A percentile compares a stretch with the other conserved stretches of the same genome.
Evolutionary conservation across 352 stramenopile species (phyloP).

Genomic region (Aphanomyces stellatus): DNA sequence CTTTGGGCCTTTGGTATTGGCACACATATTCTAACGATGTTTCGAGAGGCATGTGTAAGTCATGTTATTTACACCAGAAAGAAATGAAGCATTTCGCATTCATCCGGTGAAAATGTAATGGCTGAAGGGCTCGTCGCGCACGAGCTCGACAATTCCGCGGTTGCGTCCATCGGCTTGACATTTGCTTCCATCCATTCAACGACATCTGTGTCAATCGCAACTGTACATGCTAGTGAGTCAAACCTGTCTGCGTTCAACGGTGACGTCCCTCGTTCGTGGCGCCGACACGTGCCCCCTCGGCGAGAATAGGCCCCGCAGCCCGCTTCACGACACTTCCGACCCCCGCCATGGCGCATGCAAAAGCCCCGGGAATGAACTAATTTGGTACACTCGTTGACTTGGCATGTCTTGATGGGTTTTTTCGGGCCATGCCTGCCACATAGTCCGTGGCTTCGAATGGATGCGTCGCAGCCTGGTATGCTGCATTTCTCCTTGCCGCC

Average conservation of each 20-base stretch:
- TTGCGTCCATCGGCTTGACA: neutral
- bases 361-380: neutral
- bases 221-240: neutral
- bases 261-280: neutral
- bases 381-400: neutral
- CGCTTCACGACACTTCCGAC: neutral
- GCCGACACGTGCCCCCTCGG: neutral
- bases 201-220: too few species aligned
- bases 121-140: too few species aligned
- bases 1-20: too few species aligned
- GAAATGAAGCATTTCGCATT: too few species aligned
- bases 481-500: slow-evolving; percentile 54
- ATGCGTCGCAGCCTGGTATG: slow-evolving; percentile 60
- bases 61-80: too few species aligned
- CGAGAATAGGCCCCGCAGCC: neutral
- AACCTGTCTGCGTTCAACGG: neutral
- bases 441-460: slow-evolving; percentile 50
- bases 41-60: too few species aligned
- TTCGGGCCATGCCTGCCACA: slow-evolving; percentile 50
- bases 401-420: neutral
- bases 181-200: too few species aligned
- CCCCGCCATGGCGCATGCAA: slow-evolving; percentile 6
- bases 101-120: too few species aligned
- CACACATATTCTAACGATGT: too few species aligned
- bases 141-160: too few species aligned